Percentiles rank a stretch among this genome's conserved stretches.
Conservation (phyloP, 352 stramenopile genomes). For the Pythium diclinum region DNA sequence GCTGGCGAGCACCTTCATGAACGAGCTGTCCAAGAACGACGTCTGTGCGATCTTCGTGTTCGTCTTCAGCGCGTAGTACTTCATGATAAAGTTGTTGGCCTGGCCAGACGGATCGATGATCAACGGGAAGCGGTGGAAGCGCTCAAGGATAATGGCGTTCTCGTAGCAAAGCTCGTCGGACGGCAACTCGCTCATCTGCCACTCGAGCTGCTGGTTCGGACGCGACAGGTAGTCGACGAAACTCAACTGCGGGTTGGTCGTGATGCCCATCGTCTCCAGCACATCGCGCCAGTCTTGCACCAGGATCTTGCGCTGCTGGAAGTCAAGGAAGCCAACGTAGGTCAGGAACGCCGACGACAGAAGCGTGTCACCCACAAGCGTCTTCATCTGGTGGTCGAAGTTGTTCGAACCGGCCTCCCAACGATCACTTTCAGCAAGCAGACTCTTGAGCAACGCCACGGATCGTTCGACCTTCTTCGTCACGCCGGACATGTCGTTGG, state of each 20-base stretch:
- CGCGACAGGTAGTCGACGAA: conserved; percentile 97
- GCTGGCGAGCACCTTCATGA: conserved; percentile 99
- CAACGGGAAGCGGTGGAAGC: conserved; percentile 97
- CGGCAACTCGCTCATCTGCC: conserved; percentile 95
- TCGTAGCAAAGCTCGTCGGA: conserved; percentile 97
- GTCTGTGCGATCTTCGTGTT: conserved; percentile 96
- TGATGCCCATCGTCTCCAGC: conserved; percentile 92
- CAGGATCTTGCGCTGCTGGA: conserved; percentile 94
- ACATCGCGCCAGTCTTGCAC: conserved; percentile 94
- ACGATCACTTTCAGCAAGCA: conserved; percentile 97
- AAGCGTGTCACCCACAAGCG: conserved; percentile 96
- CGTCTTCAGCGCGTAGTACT: conserved; percentile 92
- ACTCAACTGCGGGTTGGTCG: conserved; percentile 71
- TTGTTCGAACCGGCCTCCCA: conserved; percentile 97
- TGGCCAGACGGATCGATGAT: conserved; percentile 98
- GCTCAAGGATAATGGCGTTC: conserved; percentile 98
- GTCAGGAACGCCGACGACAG: conserved; percentile 97
- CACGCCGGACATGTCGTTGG: conserved; percentile 97
- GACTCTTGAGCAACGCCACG: conserved; percentile 96
- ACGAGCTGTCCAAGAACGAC: conserved; percentile 98
- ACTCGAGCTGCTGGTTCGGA: conserved; percentile 92
- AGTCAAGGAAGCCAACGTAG: conserved; percentile 98
- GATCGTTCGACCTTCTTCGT: conserved; percentile 97
- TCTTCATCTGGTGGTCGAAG: conserved; percentile 96
- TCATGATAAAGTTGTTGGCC: conserved; percentile 98